Base-by-base conservation (phyloP, 805 yeast genomes). In the Helenozyma baotianmanensis region DNA sequence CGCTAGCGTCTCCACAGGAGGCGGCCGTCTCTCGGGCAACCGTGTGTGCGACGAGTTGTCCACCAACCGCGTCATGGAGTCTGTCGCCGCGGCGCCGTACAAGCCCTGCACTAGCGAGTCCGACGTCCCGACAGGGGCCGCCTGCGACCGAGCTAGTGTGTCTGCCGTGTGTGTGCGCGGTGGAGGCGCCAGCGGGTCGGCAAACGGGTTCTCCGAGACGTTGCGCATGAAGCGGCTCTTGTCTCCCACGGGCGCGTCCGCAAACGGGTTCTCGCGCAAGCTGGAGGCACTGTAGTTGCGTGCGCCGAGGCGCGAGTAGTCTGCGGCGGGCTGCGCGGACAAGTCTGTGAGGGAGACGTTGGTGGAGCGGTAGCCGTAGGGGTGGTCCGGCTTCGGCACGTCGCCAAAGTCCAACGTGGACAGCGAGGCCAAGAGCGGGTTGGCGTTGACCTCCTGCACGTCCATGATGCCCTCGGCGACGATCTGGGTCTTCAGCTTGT, bases 401-500 rank as follows among this genome's bases (percentile, higher is more conserved):
- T 16, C 29, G 25, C 31, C 22, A 17, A 33, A 18, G 29, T 40
- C 47, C 17, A 45, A 37, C 4, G 49, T 35, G 12, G 49, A 38
- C 11, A 22, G 30, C 4, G 47, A 39, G 6, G 40, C 41, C 31
- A 59, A 37, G 18, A 59, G 42, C n/a, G 64, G 59, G 32, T 58
- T 55, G 27, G 47, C 45, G 10, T 44, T 47, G 25, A 59, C 51
- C 14, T 47, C 57, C 12, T 40, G 25, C 16, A 36, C 33, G 30
- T 56, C 45, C 35, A 59, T 42, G 18, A 58, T 42, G 6, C 64
- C 63, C 34, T 51, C 53, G 16, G 50, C 51, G 25, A 61, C 43
- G 24, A 63, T 51, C 40, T 58, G 62, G 17, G 43, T 43, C 42
- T 54, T 56, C 10, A 68, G 52, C 45, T 58, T 60, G 47, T 62